Base-by-base conservation (phyloP, 2,329 filamentous ascomycete species). In the Pseudofabraea citricarpa region DNA sequence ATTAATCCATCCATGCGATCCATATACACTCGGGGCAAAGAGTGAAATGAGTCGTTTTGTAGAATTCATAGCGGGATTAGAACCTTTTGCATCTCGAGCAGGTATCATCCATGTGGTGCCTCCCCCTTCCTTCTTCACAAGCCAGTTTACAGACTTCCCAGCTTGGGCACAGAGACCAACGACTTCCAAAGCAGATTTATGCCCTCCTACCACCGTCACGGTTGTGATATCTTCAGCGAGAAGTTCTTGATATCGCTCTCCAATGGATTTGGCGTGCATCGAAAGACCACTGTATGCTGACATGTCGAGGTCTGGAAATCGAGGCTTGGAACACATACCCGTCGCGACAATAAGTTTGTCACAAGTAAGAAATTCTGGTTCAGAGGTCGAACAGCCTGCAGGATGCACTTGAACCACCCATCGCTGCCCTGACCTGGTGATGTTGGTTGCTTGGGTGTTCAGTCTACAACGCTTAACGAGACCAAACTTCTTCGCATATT, bases 161-260 rank as follows among this genome's bases (percentile, higher is more conserved):
- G 68, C 66, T 13, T 66, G 68, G 2, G 73, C 80, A 49, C 77
- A 81, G 1, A 76, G 68, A 48, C 83, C 83, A 0, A 79, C 78
- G 4, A 75, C 72, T 58, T 87, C 82, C 67, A 76, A 83, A 0
- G 79, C 80, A 1, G 74, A 81, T 58, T 86, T 86, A 6, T 72
- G 75, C 2, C 73, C 77, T 3, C 83, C 82, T 7, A 85, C 69
- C 1, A 86, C 70, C 0, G 77, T 73, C 15, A 72, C 64, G 0
- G 58, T 58, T 33, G 67, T 69, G 18, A 49, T 23, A 6, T 40
- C 20, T 6, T 39, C 35, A 9, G 40, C 20, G 16, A 42, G 19
- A n/a, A 49, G 33, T 18, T 49, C 44, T 18, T 43, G 9, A 18
- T 49, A 38, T 7, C 44, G 43, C 20, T 36, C 41, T 3, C 43